These are phyloP conservation scores for Venturia oleaginea DNA, from an alignment of 2,329 filamentous ascomycete genomes.

Conservation along the genomic window DNA sequence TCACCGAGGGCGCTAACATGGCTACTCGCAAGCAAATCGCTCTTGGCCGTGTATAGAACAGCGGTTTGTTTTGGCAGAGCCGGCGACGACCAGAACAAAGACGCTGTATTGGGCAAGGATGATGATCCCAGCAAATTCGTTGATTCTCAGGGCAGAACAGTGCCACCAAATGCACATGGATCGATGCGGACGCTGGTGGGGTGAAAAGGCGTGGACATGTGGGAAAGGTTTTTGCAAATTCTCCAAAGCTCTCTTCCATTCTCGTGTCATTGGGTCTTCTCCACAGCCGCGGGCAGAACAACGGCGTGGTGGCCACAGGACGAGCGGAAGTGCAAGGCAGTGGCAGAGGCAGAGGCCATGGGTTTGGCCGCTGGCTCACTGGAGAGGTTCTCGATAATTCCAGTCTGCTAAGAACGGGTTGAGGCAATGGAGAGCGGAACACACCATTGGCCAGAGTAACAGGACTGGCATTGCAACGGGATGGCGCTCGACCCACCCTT, in stretches of 20 bases:
- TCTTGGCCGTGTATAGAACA: background rate
- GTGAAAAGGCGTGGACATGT: background rate
- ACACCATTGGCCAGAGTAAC: conserved; percentile 19
- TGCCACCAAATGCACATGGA: conserved; percentile 3
- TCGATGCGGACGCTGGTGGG: background rate
- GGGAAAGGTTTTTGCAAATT: background rate
- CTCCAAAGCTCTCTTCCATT: background rate
- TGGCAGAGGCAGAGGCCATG: background rate
- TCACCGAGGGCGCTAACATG: background rate
- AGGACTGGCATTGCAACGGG: conserved; percentile 2
- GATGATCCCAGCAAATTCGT: background rate
- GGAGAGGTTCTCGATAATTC: background rate
- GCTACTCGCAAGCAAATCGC: background rate
- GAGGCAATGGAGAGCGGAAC: background rate
- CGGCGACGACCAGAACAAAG: background rate
- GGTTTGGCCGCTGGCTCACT: background rate
- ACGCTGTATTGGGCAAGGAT: background rate
- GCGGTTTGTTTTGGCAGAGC: background rate
- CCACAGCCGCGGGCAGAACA: background rate
- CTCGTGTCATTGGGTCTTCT: background rate
- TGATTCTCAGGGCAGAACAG: background rate
- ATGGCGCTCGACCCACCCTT: background rate
- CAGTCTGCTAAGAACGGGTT: background rate
- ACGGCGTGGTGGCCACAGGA: background rate
- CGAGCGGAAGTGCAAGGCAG: background rate